These are phyloP conservation scores for Megacollybia platyphylla DNA, from an alignment of 1,284 basidiomycete species.

Conservation along the genomic window DNA sequence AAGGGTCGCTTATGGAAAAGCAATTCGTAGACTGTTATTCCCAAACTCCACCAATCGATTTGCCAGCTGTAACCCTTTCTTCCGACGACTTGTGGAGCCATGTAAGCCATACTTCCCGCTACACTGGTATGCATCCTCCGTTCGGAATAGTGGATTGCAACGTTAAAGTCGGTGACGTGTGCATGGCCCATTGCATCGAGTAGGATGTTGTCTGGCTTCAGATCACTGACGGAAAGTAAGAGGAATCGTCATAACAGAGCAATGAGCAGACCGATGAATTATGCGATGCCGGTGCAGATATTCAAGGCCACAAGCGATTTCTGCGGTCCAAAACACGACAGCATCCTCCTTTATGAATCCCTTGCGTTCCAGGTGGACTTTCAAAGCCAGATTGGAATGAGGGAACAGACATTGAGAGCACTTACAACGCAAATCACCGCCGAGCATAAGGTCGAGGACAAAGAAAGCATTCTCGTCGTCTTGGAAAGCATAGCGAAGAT, in stretches of 20 bases:
- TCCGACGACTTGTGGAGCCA: conserved; percentile 88
- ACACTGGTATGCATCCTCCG: conserved; percentile 80
- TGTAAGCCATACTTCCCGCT: conserved; percentile 97
- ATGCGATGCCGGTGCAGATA: conserved; percentile 90
- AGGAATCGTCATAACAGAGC: conserved; percentile 15
- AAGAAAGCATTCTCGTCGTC: conserved; percentile 98
- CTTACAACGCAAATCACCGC: conserved; percentile 87
- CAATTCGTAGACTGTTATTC: conserved; percentile 82
- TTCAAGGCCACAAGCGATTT: conserved; percentile 74
- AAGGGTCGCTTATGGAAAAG: conserved; percentile 84
- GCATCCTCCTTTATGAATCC: conserved; percentile 68
- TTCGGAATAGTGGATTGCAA: conserved; percentile 93
- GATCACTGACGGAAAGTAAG: conserved; percentile 46
- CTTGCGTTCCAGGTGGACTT: conserved; percentile 83
- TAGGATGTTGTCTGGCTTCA: conserved; percentile 96
- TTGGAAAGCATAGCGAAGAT: conserved; percentile 93
- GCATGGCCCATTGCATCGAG: conserved; percentile 89
- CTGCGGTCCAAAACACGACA: conserved; percentile 85
- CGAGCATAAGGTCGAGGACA: conserved; percentile 92
- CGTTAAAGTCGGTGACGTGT: conserved; percentile 97
- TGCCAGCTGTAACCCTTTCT: conserved; percentile 77
- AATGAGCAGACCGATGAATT: conserved; percentile 68
- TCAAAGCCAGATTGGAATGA: conserved; percentile 2
- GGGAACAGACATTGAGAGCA: conserved; percentile 10
- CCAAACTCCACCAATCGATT: conserved; percentile 93